Evolutionary conservation across 768 basidiomycete species (phyloP), one percentile per base, ranked within the genome.

Genomic region (Trametes gibbosa): DNA sequence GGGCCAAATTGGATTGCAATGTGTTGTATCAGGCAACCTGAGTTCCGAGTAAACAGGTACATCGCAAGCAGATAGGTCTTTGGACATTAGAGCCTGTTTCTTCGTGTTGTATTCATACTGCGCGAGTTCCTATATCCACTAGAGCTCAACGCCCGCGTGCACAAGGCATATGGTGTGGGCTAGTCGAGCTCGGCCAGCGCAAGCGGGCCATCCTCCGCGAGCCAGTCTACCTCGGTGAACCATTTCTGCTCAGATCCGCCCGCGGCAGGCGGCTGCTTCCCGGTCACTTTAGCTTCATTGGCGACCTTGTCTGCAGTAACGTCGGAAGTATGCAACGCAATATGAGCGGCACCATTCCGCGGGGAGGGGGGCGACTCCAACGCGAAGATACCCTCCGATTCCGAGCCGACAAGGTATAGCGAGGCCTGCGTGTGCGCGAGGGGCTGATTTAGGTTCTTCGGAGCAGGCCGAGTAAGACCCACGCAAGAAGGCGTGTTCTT

Each of bases 161-260:
- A n/a, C n/a, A n/a, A n/a, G n/a, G n/a, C n/a, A n/a, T n/a, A n/a
- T n/a, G n/a, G 29, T 10, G 17, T 14, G 4, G 37, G 13, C 3
- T 39, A 3, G 13, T 39, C 37, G 17, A 13, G 13, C 7, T 39
- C 13, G 6, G 59, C 40, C 17, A 50, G 46, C 13, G 29, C 46
- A 29, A 54, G 46, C 5, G 60, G 60, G 12, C 60, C 54, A 27
- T 56, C 60, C 4, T 51, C 60, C 27, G 54, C 60, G 29, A 47
- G 47, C 60, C 60, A 61, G 43, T 56, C 60, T 9, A 61, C 60
- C 13, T 61, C 60, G 4, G 50, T 61, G 35, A 61, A 61, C 60
- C 60, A 61, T 14, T 42, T 56, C 54, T 52, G 46, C 1, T 21
- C 29, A 21, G 14, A 24, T 12, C 46, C 46, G 14, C 29, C 40